phyloP scores from a whole-genome alignment of 352 stramenopile species.

The Pythium dissimile region DNA sequence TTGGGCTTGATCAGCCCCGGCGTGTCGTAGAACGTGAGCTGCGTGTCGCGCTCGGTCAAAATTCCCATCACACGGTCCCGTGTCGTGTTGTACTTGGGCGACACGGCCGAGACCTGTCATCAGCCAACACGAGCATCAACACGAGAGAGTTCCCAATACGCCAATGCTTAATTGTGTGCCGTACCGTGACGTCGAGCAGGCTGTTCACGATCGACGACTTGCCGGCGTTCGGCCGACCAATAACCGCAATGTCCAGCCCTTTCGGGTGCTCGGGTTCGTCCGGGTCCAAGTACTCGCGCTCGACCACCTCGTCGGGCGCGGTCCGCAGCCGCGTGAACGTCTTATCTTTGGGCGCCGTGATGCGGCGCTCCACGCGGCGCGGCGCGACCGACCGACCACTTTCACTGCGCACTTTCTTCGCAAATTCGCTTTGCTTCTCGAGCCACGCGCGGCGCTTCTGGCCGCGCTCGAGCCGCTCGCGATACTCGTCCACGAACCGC shows the following conservation, averaged over 20 bases:
- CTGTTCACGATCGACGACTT: conserved; percentile 87
- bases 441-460: conserved; percentile 15
- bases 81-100: conserved; percentile 88
- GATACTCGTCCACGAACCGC: conserved; percentile 12
- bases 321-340: conserved; percentile 64
- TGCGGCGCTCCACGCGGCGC: conserved; percentile 8
- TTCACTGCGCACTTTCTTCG: neutral
- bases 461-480: conserved; percentile 10
- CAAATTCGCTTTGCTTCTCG: conserved; percentile 8
- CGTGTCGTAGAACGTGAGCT: conserved; percentile 86
- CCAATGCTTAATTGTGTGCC: neutral
- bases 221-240: conserved; percentile 82
- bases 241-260: conserved; percentile 74
- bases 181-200: conserved; percentile 68
- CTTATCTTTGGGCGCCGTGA: conserved; percentile 42
- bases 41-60: conserved; percentile 63
- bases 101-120: conserved; percentile 69
- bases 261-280: conserved; percentile 66
- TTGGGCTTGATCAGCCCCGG: conserved; percentile 86
- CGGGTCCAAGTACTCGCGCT: conserved; percentile 70
- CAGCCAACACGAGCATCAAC: neutral
- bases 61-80: conserved; percentile 77
- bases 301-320: conserved; percentile 57
- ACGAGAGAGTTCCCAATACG: neutral
- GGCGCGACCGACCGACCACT: neutral